Conservation (phyloP, 2,329 filamentous ascomycete genomes). For the Penicillium verrucosum region DNA sequence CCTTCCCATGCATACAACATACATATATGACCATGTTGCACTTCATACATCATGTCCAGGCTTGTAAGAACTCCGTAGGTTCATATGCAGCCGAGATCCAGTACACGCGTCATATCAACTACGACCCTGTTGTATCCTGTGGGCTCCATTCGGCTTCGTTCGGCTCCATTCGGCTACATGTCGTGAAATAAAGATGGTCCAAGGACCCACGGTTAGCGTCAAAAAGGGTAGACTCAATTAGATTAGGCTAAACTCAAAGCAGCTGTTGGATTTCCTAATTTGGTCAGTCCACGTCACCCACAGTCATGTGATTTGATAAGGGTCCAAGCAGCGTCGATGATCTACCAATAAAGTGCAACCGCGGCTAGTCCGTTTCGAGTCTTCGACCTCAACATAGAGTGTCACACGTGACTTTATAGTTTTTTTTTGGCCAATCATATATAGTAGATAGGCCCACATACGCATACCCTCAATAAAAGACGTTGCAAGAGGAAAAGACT, state of each 20-base stretch:
- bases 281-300: background rate
- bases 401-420: background rate
- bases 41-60: background rate
- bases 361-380: background rate
- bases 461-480: background rate
- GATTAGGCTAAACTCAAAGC: background rate
- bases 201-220: background rate
- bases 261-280: background rate
- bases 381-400: background rate
- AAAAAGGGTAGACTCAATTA: background rate
- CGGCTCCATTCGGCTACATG: background rate
- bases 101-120: background rate
- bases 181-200: slow-evolving; percentile 3
- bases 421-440: background rate
- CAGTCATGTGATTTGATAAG: background rate
- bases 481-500: background rate
- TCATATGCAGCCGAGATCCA: background rate
- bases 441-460: background rate
- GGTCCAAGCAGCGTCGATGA: background rate
- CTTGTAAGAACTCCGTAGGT: too few species aligned
- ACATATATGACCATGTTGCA: background rate
- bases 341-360: background rate
- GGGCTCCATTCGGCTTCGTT: background rate
- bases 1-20: background rate
- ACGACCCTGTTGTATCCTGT: background rate